Evolutionary conservation across 176 grass and related monocot genomes (phyloP), one percentile per base, ranked within the genome.

Genomic region (Pontederia crassipes): DNA sequence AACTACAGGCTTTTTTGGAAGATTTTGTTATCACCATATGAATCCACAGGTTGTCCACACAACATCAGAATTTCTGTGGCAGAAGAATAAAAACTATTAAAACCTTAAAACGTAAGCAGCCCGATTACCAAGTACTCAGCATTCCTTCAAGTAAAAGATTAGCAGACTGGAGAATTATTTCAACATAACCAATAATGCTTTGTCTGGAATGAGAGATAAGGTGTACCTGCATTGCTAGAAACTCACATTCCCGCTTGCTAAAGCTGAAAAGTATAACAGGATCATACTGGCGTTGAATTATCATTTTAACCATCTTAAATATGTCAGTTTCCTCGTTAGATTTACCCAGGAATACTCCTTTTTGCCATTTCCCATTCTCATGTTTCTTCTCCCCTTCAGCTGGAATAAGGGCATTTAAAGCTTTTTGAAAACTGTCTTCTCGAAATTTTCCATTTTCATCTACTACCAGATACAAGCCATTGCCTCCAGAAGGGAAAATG

Each of bases 271-370:
- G 80, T 59, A 96, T 96, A 14, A 96, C 87, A 35, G 92, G 92
- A 60, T 96, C 92, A 18, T 96, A 96, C 54, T 96, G 92, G 48
- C 92, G 82, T 61, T 96, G 92, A 72, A 96, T 90, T 75, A 96
- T 96, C 92, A 96, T 96, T 57, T 90, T 96, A 54, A 96, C 92
- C 92, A 96, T 80, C 74, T 90, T 96, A 65, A 96, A 96, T 75
- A 96, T 90, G 72, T 96, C 92, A 2, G 81, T 96, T 20, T 96
- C 83, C 58, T 90, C 92, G 1, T 71, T 80, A 77, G 71, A 66
- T 79, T 87, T 95, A 12, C 83, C 83, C 74, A 62, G 73, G 28
- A 75, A 48, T 52, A 82, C 28, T 65, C 50, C 73, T 72, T 96
- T 96, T 20, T 88, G 87, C 79, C 87, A 82, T 74, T 83, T 93